phyloP scores from a whole-genome alignment of 371 early-diverging fungal species.

The Smittium mucronatum region DNA sequence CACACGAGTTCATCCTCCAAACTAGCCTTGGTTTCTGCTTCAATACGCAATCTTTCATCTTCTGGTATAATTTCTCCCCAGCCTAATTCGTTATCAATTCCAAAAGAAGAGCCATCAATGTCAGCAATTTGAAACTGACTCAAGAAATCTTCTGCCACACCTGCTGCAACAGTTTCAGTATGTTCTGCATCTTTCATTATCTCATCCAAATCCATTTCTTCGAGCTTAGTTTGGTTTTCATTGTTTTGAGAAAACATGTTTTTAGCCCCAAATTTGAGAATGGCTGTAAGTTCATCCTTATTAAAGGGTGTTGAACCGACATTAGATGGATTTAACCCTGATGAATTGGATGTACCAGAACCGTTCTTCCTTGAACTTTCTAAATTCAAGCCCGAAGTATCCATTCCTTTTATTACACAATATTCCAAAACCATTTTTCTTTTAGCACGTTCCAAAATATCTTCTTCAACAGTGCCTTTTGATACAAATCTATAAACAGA shows the following conservation, averaged over 20 bases:
- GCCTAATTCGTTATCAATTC: slow-evolving; percentile 42
- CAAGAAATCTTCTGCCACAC: slow-evolving; percentile 73
- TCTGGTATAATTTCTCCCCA: slow-evolving; percentile 97
- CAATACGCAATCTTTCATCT: slow-evolving; percentile 52
- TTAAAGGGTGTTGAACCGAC: slow-evolving; percentile 28
- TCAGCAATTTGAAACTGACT: slow-evolving; percentile 90
- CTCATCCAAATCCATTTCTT: slow-evolving; percentile 88
- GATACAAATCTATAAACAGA: slow-evolving; percentile 97
- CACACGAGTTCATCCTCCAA: slow-evolving; percentile 35
- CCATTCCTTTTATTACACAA: slow-evolving; percentile 95
- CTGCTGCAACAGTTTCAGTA: slow-evolving; percentile 62
- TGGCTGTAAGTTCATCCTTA: slow-evolving; percentile 76
- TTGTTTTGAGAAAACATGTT: slow-evolving; percentile 82
- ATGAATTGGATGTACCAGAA: slow-evolving; percentile 38
- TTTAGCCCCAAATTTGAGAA: slow-evolving; percentile 94
- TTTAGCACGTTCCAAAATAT: slow-evolving; percentile 94
- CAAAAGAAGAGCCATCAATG: slow-evolving; percentile 48
- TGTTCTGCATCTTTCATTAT: slow-evolving; percentile 89
- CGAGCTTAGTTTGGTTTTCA: slow-evolving; percentile 49
- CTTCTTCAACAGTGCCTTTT: slow-evolving; percentile 97
- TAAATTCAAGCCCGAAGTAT: slow-evolving; percentile 71
- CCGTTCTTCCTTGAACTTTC: slow-evolving; percentile 27
- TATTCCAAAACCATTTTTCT: slow-evolving; percentile 97
- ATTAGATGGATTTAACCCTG: slow-evolving; percentile 15
- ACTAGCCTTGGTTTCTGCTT: slow-evolving; percentile 47